A percentile compares a stretch with the other conserved stretches of the same genome.
These are phyloP conservation scores for Wickerhamomyces chambardii DNA, from an alignment of 805 yeast genomes.

Conservation along the genomic window DNA sequence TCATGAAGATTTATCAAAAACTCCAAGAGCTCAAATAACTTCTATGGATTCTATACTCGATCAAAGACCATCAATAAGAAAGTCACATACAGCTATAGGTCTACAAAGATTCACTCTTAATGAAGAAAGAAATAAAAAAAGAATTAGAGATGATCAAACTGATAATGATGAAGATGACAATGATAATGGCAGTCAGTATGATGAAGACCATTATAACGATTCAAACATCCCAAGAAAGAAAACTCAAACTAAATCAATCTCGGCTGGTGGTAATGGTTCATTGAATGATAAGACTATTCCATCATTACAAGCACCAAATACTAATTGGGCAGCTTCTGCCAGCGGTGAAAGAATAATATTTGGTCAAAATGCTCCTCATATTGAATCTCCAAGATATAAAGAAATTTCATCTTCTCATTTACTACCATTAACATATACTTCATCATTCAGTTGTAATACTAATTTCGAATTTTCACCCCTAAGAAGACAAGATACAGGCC, in stretches of 20 bases:
- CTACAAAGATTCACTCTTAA: constrained; percentile 11
- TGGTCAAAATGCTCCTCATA: constrained; percentile 14
- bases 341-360: constrained; percentile 27
- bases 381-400: constrained; percentile 7
- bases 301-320: constrained; percentile 26
- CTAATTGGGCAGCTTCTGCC: constrained; percentile 32
- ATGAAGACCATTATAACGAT: background rate
- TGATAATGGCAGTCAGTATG: too few relatives aligned
- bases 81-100: constrained; percentile 18
- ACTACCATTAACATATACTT: constrained; percentile 36
- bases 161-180: constrained; percentile 6
- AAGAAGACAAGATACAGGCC: constrained; percentile 51
- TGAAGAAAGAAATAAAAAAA: background rate
- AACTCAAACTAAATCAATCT: constrained; percentile 7
- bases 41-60: constrained; percentile 5
- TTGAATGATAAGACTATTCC: constrained; percentile 18
- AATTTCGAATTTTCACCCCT: constrained; percentile 58
- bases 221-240: constrained; percentile 12
- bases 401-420: constrained; percentile 1
- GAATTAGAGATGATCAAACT: too few relatives aligned
- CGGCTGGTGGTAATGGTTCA: constrained; percentile 10
- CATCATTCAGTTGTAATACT: constrained; percentile 58
- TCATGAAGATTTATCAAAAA: constrained; percentile 7
- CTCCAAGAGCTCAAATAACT: constrained; percentile 16
- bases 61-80: constrained; percentile 13